Conservation (phyloP, 148 eudicot genomes). For the Amaranthus cruentus region DNA sequence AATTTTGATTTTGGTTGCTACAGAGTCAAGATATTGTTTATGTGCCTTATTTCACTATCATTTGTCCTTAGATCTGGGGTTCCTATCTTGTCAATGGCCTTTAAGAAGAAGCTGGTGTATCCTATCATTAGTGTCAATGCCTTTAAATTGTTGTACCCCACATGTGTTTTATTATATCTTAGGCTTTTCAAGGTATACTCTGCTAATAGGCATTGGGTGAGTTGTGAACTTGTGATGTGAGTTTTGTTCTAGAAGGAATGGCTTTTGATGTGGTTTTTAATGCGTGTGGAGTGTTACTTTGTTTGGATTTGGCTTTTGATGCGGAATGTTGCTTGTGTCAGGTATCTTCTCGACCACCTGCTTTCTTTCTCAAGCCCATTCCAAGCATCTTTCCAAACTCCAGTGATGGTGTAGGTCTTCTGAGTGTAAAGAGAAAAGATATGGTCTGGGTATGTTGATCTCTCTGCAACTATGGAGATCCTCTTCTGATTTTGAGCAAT, state of each 20-base stretch:
- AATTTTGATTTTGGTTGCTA: background rate
- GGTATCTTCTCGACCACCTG: slow-evolving; percentile 79
- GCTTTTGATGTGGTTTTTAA: slow-evolving; percentile 13
- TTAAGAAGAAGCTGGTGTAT: background rate
- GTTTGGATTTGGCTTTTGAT: slow-evolving; percentile 18
- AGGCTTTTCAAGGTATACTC: background rate
- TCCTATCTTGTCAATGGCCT: background rate
- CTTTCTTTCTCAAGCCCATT: slow-evolving; percentile 91
- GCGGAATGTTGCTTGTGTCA: slow-evolving; percentile 31
- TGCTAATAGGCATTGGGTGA: background rate
- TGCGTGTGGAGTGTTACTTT: background rate
- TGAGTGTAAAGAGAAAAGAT: slow-evolving; percentile 82
- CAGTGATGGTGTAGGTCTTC: slow-evolving; percentile 65
- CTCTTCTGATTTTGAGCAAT: slow-evolving; percentile 11
- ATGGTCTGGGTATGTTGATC: slow-evolving; percentile 69
- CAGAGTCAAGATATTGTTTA: background rate
- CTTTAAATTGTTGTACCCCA: background rate
- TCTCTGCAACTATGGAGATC: slow-evolving; percentile 10
- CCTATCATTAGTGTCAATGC: background rate
- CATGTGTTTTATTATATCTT: background rate
- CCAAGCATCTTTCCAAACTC: slow-evolving; percentile 62
- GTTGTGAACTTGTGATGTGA: background rate
- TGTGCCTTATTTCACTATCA: background rate
- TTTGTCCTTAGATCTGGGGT: background rate
- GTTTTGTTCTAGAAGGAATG: background rate